phyloP scores from a whole-genome alignment of 768 basidiomycete species.

The Lactifluus pinguis region DNA sequence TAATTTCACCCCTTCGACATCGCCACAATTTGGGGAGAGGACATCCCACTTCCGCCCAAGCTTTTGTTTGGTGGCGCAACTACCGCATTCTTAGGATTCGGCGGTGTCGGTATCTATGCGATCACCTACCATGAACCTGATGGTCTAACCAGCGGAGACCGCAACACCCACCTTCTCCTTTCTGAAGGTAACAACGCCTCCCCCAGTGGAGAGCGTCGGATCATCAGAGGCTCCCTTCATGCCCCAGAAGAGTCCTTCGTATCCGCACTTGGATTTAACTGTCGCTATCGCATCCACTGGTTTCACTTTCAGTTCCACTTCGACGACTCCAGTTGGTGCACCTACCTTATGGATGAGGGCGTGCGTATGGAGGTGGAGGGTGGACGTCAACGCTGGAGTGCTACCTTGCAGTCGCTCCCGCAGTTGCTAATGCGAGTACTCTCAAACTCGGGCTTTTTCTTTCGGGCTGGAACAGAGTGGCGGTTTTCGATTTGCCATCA shows the following conservation, averaged over 20 bases:
- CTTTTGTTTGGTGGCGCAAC: conserved; percentile 5
- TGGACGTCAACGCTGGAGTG: conserved; percentile 31
- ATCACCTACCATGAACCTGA: neutral
- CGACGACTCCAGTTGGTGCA: conserved; percentile 2
- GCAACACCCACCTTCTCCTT: conserved; percentile 8
- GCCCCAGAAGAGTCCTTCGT: neutral
- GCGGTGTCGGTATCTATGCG: neutral
- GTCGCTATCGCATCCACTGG: conserved; percentile 1
- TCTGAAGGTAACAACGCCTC: neutral
- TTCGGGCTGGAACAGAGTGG: conserved; percentile 1
- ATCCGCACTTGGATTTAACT: neutral
- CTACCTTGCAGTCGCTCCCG: conserved; percentile 12
- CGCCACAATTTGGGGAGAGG: neutral
- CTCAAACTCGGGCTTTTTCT: conserved; percentile 12
- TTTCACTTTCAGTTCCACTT: conserved; percentile 13
- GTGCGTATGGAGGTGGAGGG: conserved; percentile 56
- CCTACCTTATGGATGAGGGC: conserved; percentile 45
- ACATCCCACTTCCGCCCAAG: neutral
- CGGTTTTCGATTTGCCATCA: conserved; percentile 2
- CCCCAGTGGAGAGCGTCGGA: neutral
- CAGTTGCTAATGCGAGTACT: conserved; percentile 14
- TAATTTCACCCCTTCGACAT: conserved; percentile 2
- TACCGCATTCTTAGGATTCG: conserved; percentile 8
- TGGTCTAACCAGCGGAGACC: neutral
- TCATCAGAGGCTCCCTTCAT: conserved; percentile 11